Evolutionary conservation across 768 basidiomycete species (phyloP), one percentile per base, ranked within the genome.

Genomic region (Lentinula aciculospora): DNA sequence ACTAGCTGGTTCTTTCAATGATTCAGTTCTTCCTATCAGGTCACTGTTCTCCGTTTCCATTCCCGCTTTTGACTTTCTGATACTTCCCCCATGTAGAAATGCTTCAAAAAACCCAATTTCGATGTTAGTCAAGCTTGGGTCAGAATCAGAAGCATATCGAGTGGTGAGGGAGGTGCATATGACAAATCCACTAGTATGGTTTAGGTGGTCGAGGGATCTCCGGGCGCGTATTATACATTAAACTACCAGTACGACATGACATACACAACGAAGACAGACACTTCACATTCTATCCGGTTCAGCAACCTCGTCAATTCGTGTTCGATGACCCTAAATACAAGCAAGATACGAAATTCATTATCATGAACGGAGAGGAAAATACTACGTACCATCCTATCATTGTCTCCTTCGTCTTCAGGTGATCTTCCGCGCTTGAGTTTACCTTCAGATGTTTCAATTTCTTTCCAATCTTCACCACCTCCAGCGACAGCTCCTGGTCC

Each of bases 381-480:
- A 36, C 5, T 10, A 74, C 85, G 63, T 47, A 88, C 88, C 71
- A 74, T 65, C 74, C 86, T 76, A 42, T 66, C 67, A 51, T 68
- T 72, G 15, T 87, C 88, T 0, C 75, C 86, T 46, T 92, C 89
- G 47, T 92, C 89, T 3, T 89, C 88, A 47, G 88, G 89, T 45
- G 89, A 92, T 63, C 89, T 79, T 31, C 72, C 87, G 53, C 89
- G 80, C 65, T 92, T 92, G 63, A 83, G 76, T 34, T 73, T 75
- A 45, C 69, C 71, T 32, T 75, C 74, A 21, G 61, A 67, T 39
- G 69, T 75, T 54, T 88, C 81, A 3, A 78, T 70, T 58, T 88
- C 85, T 68, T 88, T 92, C 89, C 91, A 94, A 61, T 93, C 90
- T 57, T 79, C 92, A 56, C 91, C 92, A 27, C 92, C 93, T 54